phyloP scores from a whole-genome alignment of 2,329 filamentous ascomycete species.

The Tolypocladium sp. region DNA sequence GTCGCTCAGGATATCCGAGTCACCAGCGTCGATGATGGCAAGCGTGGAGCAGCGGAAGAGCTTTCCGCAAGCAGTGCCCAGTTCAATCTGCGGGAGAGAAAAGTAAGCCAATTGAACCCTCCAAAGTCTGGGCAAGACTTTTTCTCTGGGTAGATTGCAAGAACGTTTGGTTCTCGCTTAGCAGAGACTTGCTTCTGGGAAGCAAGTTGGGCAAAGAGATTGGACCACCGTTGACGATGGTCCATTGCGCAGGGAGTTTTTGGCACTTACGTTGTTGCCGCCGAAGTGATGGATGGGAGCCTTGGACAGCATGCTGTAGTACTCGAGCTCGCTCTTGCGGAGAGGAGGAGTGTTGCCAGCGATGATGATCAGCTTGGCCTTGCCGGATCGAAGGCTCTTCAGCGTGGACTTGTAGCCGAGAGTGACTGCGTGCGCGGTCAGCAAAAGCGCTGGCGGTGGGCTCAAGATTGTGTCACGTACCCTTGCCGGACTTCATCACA shows the following conservation, averaged over 20 bases:
- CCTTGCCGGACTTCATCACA: constrained; percentile 62
- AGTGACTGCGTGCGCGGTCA: constrained; percentile 19
- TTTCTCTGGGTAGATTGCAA: constrained; percentile 71
- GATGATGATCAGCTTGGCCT: constrained; percentile 98
- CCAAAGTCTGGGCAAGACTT: constrained; percentile 79
- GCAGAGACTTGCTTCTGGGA: constrained; percentile 9
- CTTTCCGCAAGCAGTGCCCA: constrained; percentile 97
- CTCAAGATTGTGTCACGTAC: constrained; percentile 39
- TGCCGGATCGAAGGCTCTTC: constrained; percentile 86
- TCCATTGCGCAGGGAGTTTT: background rate
- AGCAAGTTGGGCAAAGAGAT: background rate
- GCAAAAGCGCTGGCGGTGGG: background rate
- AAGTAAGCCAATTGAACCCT: constrained; percentile 65
- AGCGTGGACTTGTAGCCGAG: constrained; percentile 41
- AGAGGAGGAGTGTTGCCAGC: constrained; percentile 92
- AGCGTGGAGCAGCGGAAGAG: constrained; percentile 98
- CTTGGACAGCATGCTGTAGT: constrained; percentile 89
- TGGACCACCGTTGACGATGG: background rate
- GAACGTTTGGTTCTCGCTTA: constrained; percentile 13
- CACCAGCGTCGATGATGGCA: constrained; percentile 92
- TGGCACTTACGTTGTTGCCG: constrained; percentile 90
- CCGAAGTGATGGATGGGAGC: constrained; percentile 94
- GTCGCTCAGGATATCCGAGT: constrained; percentile 93
- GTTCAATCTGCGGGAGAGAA: constrained; percentile 67
- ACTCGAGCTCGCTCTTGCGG: constrained; percentile 95